Conservation (phyloP, 148 eudicot genomes). For the Rhododendron molle region DNA sequence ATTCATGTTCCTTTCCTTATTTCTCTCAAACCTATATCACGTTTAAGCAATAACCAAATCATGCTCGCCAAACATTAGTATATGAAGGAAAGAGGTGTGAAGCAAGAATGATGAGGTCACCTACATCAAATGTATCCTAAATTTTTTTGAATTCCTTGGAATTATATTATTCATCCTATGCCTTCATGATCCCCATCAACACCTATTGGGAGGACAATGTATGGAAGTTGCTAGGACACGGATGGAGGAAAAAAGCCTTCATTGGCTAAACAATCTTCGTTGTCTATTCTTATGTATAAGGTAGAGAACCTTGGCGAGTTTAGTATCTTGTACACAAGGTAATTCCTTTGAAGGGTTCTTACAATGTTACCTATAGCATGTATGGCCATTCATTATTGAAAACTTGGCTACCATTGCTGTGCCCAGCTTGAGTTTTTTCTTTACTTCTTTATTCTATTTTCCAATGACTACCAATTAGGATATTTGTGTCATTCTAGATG, state of each 20-base stretch:
- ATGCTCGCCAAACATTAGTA: background rate
- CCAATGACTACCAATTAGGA: background rate
- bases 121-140: background rate
- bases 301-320: constrained; percentile 1
- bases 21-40: background rate
- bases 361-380: background rate
- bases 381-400: background rate
- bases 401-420: background rate
- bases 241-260: background rate
- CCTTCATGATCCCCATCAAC: background rate
- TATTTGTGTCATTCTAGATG: background rate
- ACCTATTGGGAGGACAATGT: background rate
- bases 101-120: background rate
- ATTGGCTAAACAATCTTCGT: background rate
- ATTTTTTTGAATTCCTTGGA: background rate
- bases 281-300: background rate
- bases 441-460: background rate
- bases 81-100: background rate
- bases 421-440: background rate
- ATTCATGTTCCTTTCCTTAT: background rate
- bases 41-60: background rate
- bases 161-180: background rate
- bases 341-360: background rate
- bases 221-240: background rate
- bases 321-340: background rate